Conservation (phyloP, 768 basidiomycete species). For the Amylocystis lapponica region DNA sequence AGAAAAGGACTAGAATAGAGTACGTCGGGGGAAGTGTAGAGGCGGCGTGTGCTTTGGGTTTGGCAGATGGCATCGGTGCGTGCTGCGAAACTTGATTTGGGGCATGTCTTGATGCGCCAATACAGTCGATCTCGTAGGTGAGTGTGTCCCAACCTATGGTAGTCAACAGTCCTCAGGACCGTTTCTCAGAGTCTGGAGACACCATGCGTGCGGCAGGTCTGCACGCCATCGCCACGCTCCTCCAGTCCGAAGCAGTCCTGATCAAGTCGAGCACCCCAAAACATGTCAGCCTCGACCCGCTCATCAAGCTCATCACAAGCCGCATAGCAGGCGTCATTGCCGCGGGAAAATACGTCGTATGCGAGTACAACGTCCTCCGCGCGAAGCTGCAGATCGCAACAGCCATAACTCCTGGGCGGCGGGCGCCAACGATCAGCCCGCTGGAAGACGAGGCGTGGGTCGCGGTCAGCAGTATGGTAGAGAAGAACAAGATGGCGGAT, state of each 20-base stretch:
- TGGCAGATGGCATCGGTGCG: constrained; percentile 95
- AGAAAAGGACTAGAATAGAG: constrained; percentile 73
- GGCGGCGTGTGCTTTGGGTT: constrained; percentile 92
- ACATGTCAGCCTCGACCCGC: constrained; percentile 51
- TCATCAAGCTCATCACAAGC: constrained; percentile 76
- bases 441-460: constrained; percentile 86
- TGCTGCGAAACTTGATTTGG: constrained; percentile 1
- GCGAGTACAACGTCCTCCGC: constrained; percentile 88
- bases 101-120: background rate
- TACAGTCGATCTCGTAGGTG: constrained; percentile 91
- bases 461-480: constrained; percentile 89
- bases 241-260: constrained; percentile 86
- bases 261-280: constrained; percentile 73
- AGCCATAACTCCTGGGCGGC: constrained; percentile 77
- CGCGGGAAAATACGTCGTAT: constrained; percentile 78
- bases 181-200: constrained; percentile 85
- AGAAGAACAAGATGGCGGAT: constrained; percentile 70
- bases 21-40: constrained; percentile 98
- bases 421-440: constrained; percentile 83
- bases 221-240: constrained; percentile 85
- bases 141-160: constrained; percentile 22
- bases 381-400: constrained; percentile 56
- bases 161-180: background rate
- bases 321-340: constrained; percentile 93
- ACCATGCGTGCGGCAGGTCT: constrained; percentile 99